A percentile compares a stretch with the other conserved stretches of the same genome.
Conservation (phyloP, 2,329 filamentous ascomycete genomes). For the Monilinia fructicola region DNA sequence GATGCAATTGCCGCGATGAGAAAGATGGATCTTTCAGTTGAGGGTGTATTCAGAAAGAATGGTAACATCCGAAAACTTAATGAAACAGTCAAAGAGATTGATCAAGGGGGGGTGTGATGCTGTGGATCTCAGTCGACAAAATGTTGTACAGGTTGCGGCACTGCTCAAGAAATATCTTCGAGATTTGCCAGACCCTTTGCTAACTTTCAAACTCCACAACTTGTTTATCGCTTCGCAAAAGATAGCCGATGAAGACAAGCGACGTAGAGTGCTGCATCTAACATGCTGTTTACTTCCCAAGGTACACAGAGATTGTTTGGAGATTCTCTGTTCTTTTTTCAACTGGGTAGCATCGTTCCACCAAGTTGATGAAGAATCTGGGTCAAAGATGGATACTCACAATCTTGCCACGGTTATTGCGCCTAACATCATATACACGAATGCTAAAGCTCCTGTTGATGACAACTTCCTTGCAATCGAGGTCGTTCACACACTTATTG, state of each 20-base stretch:
- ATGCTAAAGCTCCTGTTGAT: conserved; percentile 66
- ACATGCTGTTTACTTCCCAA: conserved; percentile 92
- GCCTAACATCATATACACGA: conserved; percentile 85
- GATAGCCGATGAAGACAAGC: conserved; percentile 76
- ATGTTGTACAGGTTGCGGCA: conserved; percentile 89
- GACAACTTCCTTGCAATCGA: conserved; percentile 93
- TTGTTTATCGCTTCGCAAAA: conserved; percentile 90
- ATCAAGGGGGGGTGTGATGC: conserved; percentile 78
- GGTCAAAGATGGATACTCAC: conserved; percentile 98
- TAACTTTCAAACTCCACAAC: conserved; percentile 92
- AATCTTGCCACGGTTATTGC: conserved; percentile 97
- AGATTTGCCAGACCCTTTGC: conserved; percentile 87
- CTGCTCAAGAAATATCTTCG: conserved; percentile 93
- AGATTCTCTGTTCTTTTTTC: conserved; percentile 92
- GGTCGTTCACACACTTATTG: conserved; percentile 86
- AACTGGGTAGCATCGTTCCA: conserved; percentile 98
- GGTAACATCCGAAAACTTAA: conserved; percentile 94
- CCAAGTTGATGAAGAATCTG: conserved; percentile 92
- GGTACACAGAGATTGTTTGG: conserved; percentile 86
- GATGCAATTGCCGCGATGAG: conserved; percentile 93
- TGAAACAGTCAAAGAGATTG: conserved; percentile 81
- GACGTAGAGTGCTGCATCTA: conserved; percentile 82
- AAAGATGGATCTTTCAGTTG: conserved; percentile 98
- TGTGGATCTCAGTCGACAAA: conserved; percentile 83
- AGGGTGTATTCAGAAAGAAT: conserved; percentile 98